These are phyloP conservation scores for Gastrolobium villosum DNA, from an alignment of 306 rosid species.

Conservation along the genomic window DNA sequence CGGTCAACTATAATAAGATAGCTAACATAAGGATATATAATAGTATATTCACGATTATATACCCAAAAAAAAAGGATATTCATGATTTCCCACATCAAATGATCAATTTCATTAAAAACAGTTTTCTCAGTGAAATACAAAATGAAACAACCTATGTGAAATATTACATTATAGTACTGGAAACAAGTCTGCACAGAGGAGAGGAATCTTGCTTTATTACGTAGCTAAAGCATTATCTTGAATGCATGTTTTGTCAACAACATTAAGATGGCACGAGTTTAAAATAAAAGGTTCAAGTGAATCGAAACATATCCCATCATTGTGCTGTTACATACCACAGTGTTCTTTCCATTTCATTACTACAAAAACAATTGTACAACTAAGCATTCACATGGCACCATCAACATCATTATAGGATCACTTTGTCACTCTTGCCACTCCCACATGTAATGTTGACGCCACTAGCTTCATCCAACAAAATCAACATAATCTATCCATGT, in stretches of 20 bases:
- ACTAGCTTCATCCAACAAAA: conserved; percentile 27
- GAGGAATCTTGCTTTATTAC: conserved; percentile 20
- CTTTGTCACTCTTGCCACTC: conserved; percentile 17
- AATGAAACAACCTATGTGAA: neutral
- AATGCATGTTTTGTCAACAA: neutral
- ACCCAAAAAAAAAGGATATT: neutral
- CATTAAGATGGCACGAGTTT: conserved; percentile 1
- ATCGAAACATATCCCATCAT: conserved; percentile 40
- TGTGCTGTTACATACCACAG: conserved; percentile 13
- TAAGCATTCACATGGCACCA: conserved; percentile 53
- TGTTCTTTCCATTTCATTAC: conserved; percentile 43
- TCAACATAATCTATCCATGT: conserved; percentile 17
- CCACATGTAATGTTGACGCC: conserved; percentile 28
- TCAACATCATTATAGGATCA: conserved; percentile 46
- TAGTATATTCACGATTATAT: neutral
- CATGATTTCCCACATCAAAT: neutral
- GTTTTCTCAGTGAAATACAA: conserved; percentile 2
- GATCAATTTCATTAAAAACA: conserved; percentile 8
- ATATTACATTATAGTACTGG: neutral
- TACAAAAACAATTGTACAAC: conserved; percentile 49
- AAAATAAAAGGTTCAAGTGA: neutral
- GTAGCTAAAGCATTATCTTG: neutral
- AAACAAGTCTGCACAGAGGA: conserved; percentile 8
- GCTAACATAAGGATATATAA: neutral
- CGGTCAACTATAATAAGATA: neutral